Conservation (phyloP, 805 yeast genomes). For the Brettanomyces naardenensis region DNA sequence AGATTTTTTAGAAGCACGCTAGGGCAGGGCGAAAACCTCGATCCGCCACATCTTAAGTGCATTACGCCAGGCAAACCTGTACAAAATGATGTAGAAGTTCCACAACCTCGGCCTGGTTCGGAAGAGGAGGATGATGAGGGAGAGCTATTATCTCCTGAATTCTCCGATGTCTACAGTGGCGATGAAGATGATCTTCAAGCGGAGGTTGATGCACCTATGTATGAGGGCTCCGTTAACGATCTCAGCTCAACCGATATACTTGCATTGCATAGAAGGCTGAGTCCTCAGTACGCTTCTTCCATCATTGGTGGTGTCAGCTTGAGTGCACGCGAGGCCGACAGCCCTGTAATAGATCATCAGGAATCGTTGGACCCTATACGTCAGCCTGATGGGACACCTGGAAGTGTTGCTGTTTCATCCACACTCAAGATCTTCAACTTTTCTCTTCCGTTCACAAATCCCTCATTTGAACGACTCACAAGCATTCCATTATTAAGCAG, state of each 20-base stretch:
- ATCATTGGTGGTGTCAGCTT: slow-evolving; percentile 13
- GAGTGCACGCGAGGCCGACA: not conserved
- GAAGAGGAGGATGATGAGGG: too few species aligned
- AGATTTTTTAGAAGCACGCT: too few species aligned
- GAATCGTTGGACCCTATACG: not conserved
- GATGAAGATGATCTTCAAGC: slow-evolving; percentile 3
- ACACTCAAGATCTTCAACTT: slow-evolving; percentile 41
- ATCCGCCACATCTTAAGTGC: too few species aligned
- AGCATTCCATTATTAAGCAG: not conserved
- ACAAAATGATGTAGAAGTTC: too few species aligned
- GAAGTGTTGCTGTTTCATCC: not conserved
- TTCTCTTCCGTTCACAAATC: slow-evolving; percentile 52
- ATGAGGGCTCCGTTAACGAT: not conserved
- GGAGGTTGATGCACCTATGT: slow-evolving; percentile 1
- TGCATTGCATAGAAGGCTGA: slow-evolving; percentile 1
- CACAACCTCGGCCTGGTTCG: too few species aligned
- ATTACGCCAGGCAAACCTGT: too few species aligned
- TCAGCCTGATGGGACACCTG: too few species aligned
- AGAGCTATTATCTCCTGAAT: too few species aligned
- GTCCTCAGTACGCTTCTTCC: slow-evolving; percentile 10
- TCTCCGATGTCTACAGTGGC: slow-evolving; percentile 2
- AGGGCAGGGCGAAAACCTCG: too few species aligned
- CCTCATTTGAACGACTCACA: not conserved
- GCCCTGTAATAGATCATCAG: not conserved
- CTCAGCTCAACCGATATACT: not conserved